Evolutionary conservation across 2,329 filamentous ascomycete species (phyloP), one percentile per base, ranked within the genome.

Genomic region (Ceratocystis destructans): DNA sequence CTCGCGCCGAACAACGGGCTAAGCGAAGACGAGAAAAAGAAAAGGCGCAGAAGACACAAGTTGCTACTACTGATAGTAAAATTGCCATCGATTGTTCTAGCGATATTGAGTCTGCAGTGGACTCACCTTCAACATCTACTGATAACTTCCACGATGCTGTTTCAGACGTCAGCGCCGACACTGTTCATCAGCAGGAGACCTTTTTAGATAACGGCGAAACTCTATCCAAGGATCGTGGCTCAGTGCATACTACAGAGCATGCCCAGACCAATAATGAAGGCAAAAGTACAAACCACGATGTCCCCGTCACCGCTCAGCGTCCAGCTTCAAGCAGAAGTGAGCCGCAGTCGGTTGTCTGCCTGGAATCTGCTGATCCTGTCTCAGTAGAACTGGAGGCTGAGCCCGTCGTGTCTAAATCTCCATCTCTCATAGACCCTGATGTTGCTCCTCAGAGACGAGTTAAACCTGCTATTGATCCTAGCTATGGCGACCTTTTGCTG

Each of bases 131-230:
- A 10, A n/a, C 61, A 5, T 22, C 22, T 12, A 48, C 17, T 63
- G 64, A 66, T n/a, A 5, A 46, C 46, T 61, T 65, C 25, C 33
- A 55, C 1, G 50, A 65, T 20, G 50, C 57, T 15, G 53, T 41
- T 37, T 57, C 50, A 31, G 33, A 8, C n/a, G 15, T 22, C 28
- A 37, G 50, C 8, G 22, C 5, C 50, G 28, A 46, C 12, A 33
- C 22, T 37, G n/a, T 17, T 41, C 28, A 70, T 53, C 68, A 69
- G 69, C 76, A 77, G 74, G 75, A 80, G 77, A 83, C 83, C 86
- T 86, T 87, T 86, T 86, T 86, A 86, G 84, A 76, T 86, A 83
- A 82, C 80, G 82, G 84, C 83, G 83, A 78, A 81, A 86, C 80
- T 80, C 79, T 82, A 83, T 83, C 83, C 83, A 82, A 81, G 79